A percentile compares a stretch with the other conserved stretches of the same genome.
These are phyloP conservation scores for Phytophthora crassamura DNA, from an alignment of 352 stramenopile genomes.

Conservation along the genomic window DNA sequence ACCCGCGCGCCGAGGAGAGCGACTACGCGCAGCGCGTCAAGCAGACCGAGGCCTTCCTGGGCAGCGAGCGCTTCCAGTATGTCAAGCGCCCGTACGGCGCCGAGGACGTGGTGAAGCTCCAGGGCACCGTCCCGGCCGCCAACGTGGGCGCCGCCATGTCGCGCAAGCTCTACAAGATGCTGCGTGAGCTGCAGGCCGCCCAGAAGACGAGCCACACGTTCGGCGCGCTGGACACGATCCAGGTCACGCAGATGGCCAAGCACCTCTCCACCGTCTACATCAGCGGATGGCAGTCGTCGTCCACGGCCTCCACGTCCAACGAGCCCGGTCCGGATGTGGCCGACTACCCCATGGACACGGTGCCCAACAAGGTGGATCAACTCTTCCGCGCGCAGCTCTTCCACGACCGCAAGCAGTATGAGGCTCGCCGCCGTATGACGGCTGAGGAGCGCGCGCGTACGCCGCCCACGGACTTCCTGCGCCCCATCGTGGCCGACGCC, in stretches of 20 bases:
- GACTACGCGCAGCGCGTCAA: constrained; percentile 71
- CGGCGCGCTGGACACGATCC: constrained; percentile 93
- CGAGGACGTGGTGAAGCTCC: constrained; percentile 89
- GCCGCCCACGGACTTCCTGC: constrained; percentile 94
- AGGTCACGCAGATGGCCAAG: constrained; percentile 95
- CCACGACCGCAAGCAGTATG: constrained; percentile 97
- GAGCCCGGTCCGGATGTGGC: constrained; percentile 97
- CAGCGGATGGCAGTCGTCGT: constrained; percentile 97
- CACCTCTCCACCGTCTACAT: constrained; percentile 97
- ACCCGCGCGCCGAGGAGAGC: constrained; percentile 65
- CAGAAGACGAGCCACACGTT: constrained; percentile 90
- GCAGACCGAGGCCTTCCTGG: constrained; percentile 76
- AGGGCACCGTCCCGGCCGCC: constrained; percentile 68
- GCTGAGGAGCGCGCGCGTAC: constrained; percentile 78
- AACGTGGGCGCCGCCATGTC: constrained; percentile 64
- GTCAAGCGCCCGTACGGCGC: constrained; percentile 81
- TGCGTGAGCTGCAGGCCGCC: constrained; percentile 79
- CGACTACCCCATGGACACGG: constrained; percentile 99
- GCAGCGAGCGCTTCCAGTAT: constrained; percentile 79
- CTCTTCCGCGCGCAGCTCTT: constrained; percentile 97
- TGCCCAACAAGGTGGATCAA: constrained; percentile 98
- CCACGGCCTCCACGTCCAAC: constrained; percentile 95
- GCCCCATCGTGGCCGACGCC: constrained; percentile 97
- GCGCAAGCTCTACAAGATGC: constrained; percentile 88
- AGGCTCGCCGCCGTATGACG: constrained; percentile 90